Conservation (phyloP, 2,329 filamentous ascomycete species). For the Lomentospora prolificans region DNA sequence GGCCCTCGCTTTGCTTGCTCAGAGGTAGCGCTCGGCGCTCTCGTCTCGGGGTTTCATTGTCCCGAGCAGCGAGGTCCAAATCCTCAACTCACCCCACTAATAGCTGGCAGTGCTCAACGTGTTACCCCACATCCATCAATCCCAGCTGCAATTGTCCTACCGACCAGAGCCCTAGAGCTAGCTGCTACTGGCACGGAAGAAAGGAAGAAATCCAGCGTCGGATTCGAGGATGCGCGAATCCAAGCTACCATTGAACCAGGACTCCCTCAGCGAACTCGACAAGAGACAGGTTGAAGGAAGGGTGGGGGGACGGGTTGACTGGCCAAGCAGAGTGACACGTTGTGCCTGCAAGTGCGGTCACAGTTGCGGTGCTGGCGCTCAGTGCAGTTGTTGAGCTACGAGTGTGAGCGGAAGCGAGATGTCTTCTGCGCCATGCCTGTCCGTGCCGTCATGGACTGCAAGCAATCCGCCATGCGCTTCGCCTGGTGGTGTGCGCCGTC, state of each 20-base stretch:
- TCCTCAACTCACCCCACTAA: background rate
- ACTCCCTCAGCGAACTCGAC: background rate
- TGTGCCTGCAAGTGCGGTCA: background rate
- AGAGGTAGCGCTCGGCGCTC: too few relatives aligned
- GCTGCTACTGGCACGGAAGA: too few relatives aligned
- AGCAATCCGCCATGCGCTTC: background rate
- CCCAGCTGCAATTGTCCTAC: too few relatives aligned
- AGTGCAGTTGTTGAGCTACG: background rate
- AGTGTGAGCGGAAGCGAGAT: background rate
- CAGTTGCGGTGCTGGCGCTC: background rate
- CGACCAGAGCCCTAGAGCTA: too few relatives aligned
- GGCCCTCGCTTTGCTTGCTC: too few relatives aligned
- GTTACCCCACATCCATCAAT: background rate
- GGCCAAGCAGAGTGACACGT: background rate
- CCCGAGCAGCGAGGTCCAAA: background rate
- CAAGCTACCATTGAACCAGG: too few relatives aligned
- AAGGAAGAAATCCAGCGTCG: too few relatives aligned
- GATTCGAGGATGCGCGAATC: too few relatives aligned
- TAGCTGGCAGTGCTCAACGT: too few relatives aligned
- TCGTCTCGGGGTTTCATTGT: background rate
- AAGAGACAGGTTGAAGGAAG: background rate
- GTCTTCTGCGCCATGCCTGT: background rate
- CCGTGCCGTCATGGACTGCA: background rate
- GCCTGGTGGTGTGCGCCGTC: background rate
- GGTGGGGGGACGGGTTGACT: too few relatives aligned